phyloP scores from a whole-genome alignment of 768 basidiomycete genomes.

The Panellus pusillus region DNA sequence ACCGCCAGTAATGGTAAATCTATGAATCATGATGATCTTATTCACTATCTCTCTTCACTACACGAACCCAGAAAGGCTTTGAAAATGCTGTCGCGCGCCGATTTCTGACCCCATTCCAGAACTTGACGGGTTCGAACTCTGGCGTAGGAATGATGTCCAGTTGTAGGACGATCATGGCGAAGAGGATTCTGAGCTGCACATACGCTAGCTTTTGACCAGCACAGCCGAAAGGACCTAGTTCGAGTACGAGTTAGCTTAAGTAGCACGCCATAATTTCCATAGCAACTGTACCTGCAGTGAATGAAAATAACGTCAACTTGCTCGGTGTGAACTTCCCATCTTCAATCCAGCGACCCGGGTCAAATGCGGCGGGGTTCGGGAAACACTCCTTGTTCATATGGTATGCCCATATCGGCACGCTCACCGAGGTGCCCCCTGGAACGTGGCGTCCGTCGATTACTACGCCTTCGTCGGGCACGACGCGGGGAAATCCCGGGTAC shows the following conservation, averaged over 20 bases:
- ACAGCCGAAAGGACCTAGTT: constrained; percentile 10
- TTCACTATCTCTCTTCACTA: too few relatives aligned
- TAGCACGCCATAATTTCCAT: not conserved
- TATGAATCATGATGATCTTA: too few relatives aligned
- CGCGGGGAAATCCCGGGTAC: not conserved
- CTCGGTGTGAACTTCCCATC: not conserved
- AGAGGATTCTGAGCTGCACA: not conserved
- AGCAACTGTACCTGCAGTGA: not conserved
- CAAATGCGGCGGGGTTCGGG: not conserved
- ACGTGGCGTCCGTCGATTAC: not conserved
- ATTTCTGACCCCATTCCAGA: constrained; percentile 3
- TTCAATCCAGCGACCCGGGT: constrained; percentile 4
- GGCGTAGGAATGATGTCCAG: not conserved
- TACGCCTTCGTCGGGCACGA: not conserved
- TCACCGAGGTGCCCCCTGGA: not conserved
- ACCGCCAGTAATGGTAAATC: too few relatives aligned
- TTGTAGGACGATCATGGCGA: not conserved
- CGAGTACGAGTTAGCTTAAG: too few relatives aligned
- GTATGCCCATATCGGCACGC: not conserved
- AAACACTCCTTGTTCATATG: constrained; percentile 1
- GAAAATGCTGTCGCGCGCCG: not conserved
- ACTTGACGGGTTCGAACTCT: not conserved
- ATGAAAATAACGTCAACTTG: not conserved
- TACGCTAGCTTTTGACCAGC: not conserved
- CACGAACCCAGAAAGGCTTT: not conserved